Conservation (phyloP, 192 early-diverging fungal species). For the Linnemannia zychae region DNA sequence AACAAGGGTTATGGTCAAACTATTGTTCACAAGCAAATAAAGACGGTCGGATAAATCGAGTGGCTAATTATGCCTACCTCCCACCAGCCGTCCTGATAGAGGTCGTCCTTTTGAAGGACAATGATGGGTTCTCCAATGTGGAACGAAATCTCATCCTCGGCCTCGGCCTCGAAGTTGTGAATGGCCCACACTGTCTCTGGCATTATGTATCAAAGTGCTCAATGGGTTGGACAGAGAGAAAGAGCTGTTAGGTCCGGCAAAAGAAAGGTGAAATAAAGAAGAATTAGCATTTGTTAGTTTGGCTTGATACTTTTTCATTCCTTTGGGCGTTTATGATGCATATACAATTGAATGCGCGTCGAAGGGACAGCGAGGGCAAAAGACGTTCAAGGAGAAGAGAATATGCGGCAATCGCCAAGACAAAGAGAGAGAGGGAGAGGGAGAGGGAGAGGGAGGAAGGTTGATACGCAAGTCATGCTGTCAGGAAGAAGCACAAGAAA, state of each 20-base stretch:
- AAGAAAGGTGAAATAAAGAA: neutral
- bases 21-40: neutral
- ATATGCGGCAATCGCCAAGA: neutral
- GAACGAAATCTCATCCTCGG: slow-evolving; percentile 77
- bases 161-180: slow-evolving; percentile 68
- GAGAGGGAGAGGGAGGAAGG: neutral
- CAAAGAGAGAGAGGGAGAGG: neutral
- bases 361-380: neutral
- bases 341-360: neutral
- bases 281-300: neutral
- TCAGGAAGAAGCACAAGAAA: neutral
- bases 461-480: slow-evolving; percentile 3
- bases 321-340: neutral
- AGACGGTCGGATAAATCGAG: neutral
- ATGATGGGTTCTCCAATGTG: slow-evolving; percentile 70
- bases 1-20: neutral
- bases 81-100: slow-evolving; percentile 83
- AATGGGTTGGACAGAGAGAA: neutral
- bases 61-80: slow-evolving; percentile 56
- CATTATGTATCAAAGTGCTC: slow-evolving; percentile 9
- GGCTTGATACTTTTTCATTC: neutral
- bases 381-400: slow-evolving; percentile 1
- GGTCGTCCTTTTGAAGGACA: slow-evolving; percentile 75
- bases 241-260: neutral
- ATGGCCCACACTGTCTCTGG: slow-evolving; percentile 63